These are phyloP conservation scores for Salix koriyanagi DNA, from an alignment of 345 rosid genomes.

Conservation along the genomic window DNA sequence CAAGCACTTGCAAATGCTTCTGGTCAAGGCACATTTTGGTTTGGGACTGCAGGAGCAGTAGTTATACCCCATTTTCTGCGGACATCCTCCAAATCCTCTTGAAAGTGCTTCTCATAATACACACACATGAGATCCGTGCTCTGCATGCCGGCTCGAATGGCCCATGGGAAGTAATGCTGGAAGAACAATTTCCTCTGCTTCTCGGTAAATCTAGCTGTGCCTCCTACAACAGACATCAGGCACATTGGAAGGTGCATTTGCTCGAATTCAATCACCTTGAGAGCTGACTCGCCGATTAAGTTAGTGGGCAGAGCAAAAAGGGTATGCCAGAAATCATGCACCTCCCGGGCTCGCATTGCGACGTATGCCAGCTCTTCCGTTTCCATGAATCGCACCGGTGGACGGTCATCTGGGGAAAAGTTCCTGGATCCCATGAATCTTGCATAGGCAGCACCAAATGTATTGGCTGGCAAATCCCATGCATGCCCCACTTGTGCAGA, in stretches of 20 bases:
- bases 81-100: conserved; percentile 67
- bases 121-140: conserved; percentile 64
- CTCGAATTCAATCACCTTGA: conserved; percentile 70
- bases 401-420: conserved; percentile 73
- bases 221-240: conserved; percentile 60
- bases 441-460: conserved; percentile 84
- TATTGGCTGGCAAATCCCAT: conserved; percentile 66
- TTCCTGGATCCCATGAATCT: conserved; percentile 83
- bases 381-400: conserved; percentile 75
- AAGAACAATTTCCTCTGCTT: conserved; percentile 61
- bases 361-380: conserved; percentile 67
- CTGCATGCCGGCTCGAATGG: conserved; percentile 49
- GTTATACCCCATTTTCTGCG: conserved; percentile 55
- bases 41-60: conserved; percentile 45
- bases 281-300: conserved; percentile 64
- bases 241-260: conserved; percentile 80
- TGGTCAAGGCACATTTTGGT: conserved; percentile 5
- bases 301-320: conserved; percentile 67
- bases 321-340: conserved; percentile 80
- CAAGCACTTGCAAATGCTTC: background rate
- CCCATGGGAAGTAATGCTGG: conserved; percentile 68
- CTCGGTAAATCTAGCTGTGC: conserved; percentile 54
- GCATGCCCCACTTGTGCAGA: conserved; percentile 58
- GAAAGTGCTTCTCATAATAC: conserved; percentile 61
- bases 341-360: conserved; percentile 69